These are phyloP conservation scores for Debaryomyces psychrophilus DNA, from an alignment of 1,139 yeast species.

Conservation along the genomic window DNA sequence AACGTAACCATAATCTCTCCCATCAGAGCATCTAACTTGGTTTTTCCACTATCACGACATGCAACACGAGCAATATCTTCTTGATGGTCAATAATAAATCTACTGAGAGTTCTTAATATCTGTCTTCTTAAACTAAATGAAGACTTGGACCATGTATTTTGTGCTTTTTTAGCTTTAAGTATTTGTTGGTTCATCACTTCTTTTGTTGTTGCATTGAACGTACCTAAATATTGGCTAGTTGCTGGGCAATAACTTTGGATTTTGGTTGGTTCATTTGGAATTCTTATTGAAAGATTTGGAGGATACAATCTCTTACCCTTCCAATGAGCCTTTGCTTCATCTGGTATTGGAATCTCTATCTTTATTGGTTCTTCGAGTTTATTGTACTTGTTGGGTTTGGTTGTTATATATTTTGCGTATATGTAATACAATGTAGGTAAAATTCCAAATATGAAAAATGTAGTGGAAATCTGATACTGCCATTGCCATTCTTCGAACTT, in stretches of 20 bases:
- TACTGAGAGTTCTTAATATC: constrained; percentile 69
- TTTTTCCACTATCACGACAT: constrained; percentile 94
- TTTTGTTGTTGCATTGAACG: constrained; percentile 61
- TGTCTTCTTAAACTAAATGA: constrained; percentile 64
- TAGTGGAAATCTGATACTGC: constrained; percentile 53
- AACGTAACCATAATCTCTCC: constrained; percentile 94
- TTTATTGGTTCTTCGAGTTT: constrained; percentile 50
- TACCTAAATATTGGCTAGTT: constrained; percentile 85
- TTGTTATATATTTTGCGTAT: constrained; percentile 42
- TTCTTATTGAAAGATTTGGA: constrained; percentile 49
- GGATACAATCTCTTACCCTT: constrained; percentile 80
- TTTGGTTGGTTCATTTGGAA: constrained; percentile 60
- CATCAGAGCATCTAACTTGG: constrained; percentile 93
- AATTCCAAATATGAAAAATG: constrained; percentile 47
- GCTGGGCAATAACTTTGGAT: constrained; percentile 95
- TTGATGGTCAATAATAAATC: constrained; percentile 78
- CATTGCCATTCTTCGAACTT: constrained; percentile 47
- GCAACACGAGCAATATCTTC: constrained; percentile 88
- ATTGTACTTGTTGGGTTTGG: constrained; percentile 45
- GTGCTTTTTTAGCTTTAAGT: constrained; percentile 59
- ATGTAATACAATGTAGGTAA: constrained; percentile 42
- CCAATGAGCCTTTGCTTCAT: constrained; percentile 89
- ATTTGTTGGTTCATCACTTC: constrained; percentile 73
- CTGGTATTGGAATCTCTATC: constrained; percentile 67
- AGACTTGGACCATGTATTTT: constrained; percentile 58